Base-by-base conservation (phyloP, 1,284 basidiomycete species). In the Apiotrichum laibachii region DNA sequence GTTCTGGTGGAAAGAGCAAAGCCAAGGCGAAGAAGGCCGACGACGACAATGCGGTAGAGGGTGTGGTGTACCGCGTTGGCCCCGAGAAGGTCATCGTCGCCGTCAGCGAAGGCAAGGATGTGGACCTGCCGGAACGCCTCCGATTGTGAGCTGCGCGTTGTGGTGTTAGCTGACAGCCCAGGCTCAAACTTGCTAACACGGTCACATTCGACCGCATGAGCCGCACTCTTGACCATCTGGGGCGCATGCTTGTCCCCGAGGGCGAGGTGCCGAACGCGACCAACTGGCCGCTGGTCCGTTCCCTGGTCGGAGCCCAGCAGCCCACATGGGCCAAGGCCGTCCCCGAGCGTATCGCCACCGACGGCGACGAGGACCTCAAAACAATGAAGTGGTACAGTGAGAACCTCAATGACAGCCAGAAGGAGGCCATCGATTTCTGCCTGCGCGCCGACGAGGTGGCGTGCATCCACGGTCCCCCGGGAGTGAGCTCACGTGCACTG, bases 381-480 rank as follows among this genome's bases (percentile, higher is more conserved):
- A 76, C 81, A 8, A 66, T 91, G n/a, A 69, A 80, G 2, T 93
- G 89, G 76, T 89, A 90, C 66, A 89, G 96, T 66, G 73, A 82
- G 0, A 82, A 80, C 0, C 80, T 98, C 46, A 98, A 99, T 72
- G 77, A 82, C 0, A 90, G 89, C 60, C 95, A 99, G 73, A 86
- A 87, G 71, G 81, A 84, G 19, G 92, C 93, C 0, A 85, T 79
- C 18, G 47, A 65, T 50, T 77, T 76, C 60, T 73, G 74, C 40
- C 56, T 79, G 15, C 64, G 62, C 12, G 74, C 80, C 1, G 65
- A 85, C 1, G 88, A 93, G 70, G 83, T 97, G 0, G 89, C 90
- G 0, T 90, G 93, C 65, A 93, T 99, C n/a, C 94, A 97, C 71
- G 94, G 95, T 0, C 95, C 95, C 7, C 94, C 95, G 60, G 94